phyloP scores from a whole-genome alignment of 2,329 filamentous ascomycete species.

The Drechslera avenae region DNA sequence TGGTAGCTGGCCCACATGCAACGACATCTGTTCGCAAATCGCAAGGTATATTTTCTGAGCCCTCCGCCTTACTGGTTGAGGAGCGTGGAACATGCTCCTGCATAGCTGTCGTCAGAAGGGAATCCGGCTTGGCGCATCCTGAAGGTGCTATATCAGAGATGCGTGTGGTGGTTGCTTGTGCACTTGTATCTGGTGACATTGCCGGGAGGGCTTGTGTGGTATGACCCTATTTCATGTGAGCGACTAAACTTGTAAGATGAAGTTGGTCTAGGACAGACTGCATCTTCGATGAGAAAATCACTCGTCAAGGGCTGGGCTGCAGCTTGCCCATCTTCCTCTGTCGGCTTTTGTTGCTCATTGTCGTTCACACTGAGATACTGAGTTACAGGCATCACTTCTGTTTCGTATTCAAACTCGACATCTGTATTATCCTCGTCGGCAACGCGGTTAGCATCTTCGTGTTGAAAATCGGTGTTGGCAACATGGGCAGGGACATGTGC shows the following conservation, averaged over 20 bases:
- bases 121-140: not conserved
- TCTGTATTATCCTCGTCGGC: not conserved
- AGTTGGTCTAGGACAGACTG: slow-evolving; percentile 14
- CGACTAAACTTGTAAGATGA: not conserved
- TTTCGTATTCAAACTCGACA: not conserved
- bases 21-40: not conserved
- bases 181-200: not conserved
- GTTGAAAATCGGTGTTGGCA: not conserved
- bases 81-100: not conserved
- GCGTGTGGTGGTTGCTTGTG: not conserved
- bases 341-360: not conserved
- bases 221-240: slow-evolving; percentile 13
- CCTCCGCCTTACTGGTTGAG: not conserved
- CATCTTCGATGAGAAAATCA: not conserved
- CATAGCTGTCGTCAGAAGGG: not conserved
- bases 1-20: not conserved
- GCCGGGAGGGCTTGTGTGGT: not conserved
- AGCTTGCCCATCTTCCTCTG: not conserved
- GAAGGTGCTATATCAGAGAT: not conserved
- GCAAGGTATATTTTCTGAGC: not conserved
- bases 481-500: not conserved
- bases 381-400: not conserved
- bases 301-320: not conserved
- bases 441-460: not conserved
- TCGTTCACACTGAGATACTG: not conserved